Base-by-base conservation (phyloP, 352 stramenopile species). In the Globisporangium ultimum region DNA sequence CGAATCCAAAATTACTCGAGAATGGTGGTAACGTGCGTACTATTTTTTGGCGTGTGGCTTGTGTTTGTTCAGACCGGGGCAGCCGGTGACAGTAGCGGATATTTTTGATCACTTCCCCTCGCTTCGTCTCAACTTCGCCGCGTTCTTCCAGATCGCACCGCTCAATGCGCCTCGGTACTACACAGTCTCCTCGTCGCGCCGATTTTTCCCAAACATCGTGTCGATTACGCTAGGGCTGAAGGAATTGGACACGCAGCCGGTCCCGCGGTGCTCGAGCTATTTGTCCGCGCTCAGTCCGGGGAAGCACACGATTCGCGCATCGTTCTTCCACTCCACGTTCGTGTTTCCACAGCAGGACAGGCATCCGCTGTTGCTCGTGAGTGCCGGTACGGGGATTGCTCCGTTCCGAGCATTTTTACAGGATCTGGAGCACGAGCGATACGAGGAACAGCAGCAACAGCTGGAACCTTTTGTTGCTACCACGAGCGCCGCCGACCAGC, bases 361-460 rank as follows among this genome's bases (percentile, higher is more conserved):
- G 3, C 75, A 67, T 8, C 84, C 84, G 45, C 72, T 91, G 52
- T 78, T 95, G 71, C 74, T 91, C 40, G 77, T 95, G 22, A 90
- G 81, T 46, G 76, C 82, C 2, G 86, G 86, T 21, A 93, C 86
- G 13, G 86, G 86, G 50, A 89, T 95, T 46, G 86, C 86, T 21
- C 86, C 86, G 18, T 95, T 95, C 62, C 76, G 86, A 21, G 86
- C 84, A 9, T 89, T 95, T 42, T 34, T 92, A 7, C 83, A 95
- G 55, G 80, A 91, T 32, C 70, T 88, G 20, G 66, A 87, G 65
- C 78, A 89, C 56, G 80, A 91, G 65, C 56, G 69, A 14, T 62
- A 69, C 28, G 17, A 47, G 18, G 40, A 48, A 7, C 40, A 58
- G 2, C 34, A 53, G 15, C 28, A 48, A 7, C 40, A 58, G 2